Evolutionary conservation across 805 yeast genomes (phyloP).

Genomic region (Metschnikowia aberdeeniae): DNA sequence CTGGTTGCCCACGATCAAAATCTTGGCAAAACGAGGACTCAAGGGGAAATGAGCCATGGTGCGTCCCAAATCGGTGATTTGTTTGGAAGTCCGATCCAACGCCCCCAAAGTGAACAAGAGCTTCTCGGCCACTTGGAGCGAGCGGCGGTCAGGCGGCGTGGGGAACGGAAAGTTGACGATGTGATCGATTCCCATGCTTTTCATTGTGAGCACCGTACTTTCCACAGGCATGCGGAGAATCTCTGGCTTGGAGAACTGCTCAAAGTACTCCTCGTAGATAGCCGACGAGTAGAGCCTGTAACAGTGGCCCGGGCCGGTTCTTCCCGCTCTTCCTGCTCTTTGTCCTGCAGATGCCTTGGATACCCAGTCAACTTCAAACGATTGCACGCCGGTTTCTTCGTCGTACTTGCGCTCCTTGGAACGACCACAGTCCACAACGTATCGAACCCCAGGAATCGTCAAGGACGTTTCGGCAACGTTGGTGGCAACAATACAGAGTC

Average conservation of each 20-base stretch:
- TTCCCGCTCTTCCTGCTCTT: constrained; percentile 95
- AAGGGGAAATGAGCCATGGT: constrained; percentile 90
- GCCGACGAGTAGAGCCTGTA: constrained; percentile 92
- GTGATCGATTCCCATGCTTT: constrained; percentile 92
- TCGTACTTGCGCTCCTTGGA: constrained; percentile 83
- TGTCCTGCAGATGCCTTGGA: constrained; percentile 95
- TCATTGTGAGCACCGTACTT: constrained; percentile 93
- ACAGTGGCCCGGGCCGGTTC: constrained; percentile 98
- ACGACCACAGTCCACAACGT: constrained; percentile 94
- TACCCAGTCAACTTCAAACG: constrained; percentile 87
- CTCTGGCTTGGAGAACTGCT: constrained; percentile 82
- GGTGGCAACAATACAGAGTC: constrained; percentile 92
- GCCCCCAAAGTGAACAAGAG: constrained; percentile 77
- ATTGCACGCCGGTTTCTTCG: constrained; percentile 84
- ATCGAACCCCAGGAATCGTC: constrained; percentile 92
- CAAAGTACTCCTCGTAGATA: constrained; percentile 80
- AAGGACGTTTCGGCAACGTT: constrained; percentile 97
- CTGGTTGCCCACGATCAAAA: constrained; percentile 85
- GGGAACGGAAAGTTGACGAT: constrained; percentile 94
- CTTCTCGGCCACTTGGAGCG: constrained; percentile 62
- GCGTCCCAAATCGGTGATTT: constrained; percentile 73
- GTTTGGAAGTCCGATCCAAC: constrained; percentile 45
- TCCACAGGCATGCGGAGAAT: constrained; percentile 94
- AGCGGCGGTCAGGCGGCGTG: constrained; percentile 72
- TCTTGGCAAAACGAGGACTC: constrained; percentile 89